These are phyloP conservation scores for Diaporthe longicolla DNA, from an alignment of 2,329 filamentous ascomycete genomes.

Conservation along the genomic window DNA sequence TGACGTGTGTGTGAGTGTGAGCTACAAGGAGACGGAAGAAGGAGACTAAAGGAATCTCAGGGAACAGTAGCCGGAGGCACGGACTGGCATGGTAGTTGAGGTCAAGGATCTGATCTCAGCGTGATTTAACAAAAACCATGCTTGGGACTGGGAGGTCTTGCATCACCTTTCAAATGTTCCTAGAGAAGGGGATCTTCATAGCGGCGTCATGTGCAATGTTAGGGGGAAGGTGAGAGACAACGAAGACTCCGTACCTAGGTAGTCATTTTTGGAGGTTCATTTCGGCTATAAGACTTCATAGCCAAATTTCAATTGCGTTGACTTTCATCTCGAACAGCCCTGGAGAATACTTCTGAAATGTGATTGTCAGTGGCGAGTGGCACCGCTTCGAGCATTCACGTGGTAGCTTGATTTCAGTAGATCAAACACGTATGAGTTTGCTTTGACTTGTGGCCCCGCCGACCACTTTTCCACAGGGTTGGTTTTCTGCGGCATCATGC, in stretches of 20 bases:
- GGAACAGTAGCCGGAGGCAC: too few species aligned
- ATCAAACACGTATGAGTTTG: background rate
- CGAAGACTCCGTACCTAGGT: too few species aligned
- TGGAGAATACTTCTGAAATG: background rate
- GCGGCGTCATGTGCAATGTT: background rate
- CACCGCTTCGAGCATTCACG: background rate
- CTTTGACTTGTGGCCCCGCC: background rate
- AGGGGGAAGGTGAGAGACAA: background rate
- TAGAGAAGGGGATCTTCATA: background rate
- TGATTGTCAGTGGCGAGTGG: background rate
- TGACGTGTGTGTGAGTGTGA: background rate
- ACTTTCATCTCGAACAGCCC: background rate
- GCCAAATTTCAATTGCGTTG: background rate
- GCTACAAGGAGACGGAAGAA: too few species aligned
- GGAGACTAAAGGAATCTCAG: background rate
- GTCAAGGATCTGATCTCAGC: too few species aligned
- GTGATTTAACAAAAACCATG: background rate
- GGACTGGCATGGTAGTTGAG: background rate
- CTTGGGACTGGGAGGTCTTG: background rate
- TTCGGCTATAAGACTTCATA: background rate
- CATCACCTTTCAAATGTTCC: background rate
- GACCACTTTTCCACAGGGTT: background rate
- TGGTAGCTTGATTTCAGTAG: background rate
- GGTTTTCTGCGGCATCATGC: background rate
- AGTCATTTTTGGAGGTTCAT: background rate